Evolutionary conservation across 2,329 filamentous ascomycete species (phyloP).

Genomic region (Leptoxyphium fumago): DNA sequence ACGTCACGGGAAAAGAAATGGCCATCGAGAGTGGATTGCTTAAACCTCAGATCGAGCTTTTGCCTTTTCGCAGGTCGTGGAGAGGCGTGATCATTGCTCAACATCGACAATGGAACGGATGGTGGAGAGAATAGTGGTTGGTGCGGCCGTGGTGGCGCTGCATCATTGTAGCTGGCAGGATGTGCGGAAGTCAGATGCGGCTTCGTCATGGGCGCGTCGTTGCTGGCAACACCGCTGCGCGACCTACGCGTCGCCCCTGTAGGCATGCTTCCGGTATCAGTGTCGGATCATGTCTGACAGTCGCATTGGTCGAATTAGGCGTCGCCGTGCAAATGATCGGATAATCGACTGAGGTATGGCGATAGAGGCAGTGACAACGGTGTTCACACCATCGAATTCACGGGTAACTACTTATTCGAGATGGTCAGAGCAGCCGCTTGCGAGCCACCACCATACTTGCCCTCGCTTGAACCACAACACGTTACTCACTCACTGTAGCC

Average conservation of each 20-base stretch:
- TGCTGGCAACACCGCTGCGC: background rate
- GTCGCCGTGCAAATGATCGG: no score
- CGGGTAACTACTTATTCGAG: background rate
- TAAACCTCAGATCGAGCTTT: background rate
- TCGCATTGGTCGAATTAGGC: no score
- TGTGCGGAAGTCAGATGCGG: background rate
- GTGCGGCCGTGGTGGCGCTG: background rate
- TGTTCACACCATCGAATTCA: no score
- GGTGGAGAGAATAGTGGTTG: background rate
- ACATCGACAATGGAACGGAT: background rate
- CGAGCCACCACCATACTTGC: background rate
- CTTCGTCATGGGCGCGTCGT: background rate
- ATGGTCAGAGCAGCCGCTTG: background rate
- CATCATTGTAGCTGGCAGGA: background rate
- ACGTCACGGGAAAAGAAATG: background rate
- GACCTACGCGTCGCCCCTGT: background rate
- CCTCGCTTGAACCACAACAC: background rate
- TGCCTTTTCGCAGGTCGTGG: background rate
- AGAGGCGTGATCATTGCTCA: background rate
- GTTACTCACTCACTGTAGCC: no score
- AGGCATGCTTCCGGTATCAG: background rate
- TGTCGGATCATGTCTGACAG: no score
- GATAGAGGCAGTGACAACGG: no score
- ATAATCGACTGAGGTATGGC: no score
- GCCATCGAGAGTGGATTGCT: background rate